phyloP scores from a whole-genome alignment of 2,329 filamentous ascomycete species.

The Albophoma yamanashiensis region DNA sequence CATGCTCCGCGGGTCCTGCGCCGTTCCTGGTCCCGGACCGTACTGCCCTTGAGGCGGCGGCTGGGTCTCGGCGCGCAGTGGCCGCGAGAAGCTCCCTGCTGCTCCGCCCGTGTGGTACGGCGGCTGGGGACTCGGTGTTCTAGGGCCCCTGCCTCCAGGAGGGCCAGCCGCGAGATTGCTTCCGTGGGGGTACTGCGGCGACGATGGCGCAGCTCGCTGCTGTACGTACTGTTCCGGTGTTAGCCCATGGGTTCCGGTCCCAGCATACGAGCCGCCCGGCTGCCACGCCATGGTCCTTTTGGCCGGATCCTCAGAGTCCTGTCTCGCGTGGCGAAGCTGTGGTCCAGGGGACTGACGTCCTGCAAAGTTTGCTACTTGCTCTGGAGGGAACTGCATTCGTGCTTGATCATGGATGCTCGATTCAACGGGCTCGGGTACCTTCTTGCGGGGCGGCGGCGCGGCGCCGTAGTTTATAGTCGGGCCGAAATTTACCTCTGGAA shows the following conservation, averaged over 20 bases:
- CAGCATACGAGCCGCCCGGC: constrained; percentile 48
- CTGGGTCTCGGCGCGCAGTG: constrained; percentile 15
- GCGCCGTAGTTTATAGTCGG: constrained; percentile 61
- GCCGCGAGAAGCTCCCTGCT: constrained; percentile 20
- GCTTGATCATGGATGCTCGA: constrained; percentile 7
- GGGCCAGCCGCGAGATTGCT: constrained; percentile 46
- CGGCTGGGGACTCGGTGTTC: constrained; percentile 16
- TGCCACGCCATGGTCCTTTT: constrained; percentile 70
- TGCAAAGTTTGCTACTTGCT: constrained; percentile 10
- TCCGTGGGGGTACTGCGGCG: constrained; percentile 48
- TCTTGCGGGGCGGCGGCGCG: constrained; percentile 18
- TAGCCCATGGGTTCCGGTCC: constrained; percentile 40
- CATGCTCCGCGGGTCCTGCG: constrained; percentile 10
- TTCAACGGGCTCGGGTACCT: constrained; percentile 9
- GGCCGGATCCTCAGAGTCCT: constrained; percentile 40
- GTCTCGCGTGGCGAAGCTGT: constrained; percentile 27
- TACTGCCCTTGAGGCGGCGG: constrained; percentile 20
- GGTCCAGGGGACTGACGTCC: constrained; percentile 11
- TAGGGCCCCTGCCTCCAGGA: constrained; percentile 11
- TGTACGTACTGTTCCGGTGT: constrained; percentile 78
- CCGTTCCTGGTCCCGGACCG: constrained; percentile 7
- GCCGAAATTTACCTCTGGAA: constrained; percentile 77
- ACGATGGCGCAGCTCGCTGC: constrained; percentile 52
- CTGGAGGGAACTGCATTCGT: constrained; percentile 21
- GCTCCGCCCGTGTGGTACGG: constrained; percentile 13